Conservation (phyloP, 2,329 filamentous ascomycete genomes). For the Teratosphaeria viscida region DNA sequence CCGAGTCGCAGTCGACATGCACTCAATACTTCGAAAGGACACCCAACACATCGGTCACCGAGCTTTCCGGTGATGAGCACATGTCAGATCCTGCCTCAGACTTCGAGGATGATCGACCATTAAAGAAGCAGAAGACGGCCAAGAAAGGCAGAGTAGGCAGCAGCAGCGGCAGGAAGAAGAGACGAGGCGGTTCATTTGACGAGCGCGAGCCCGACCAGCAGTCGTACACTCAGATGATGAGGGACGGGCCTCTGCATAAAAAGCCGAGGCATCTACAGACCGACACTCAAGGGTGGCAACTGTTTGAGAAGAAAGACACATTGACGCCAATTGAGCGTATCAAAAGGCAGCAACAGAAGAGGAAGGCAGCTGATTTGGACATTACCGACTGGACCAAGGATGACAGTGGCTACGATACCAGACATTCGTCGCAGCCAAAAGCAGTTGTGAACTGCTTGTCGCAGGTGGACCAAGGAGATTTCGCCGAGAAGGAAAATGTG, state of each 20-base stretch:
- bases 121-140: constrained; percentile 2
- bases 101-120: neutral
- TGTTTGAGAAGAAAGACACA: neutral
- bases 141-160: constrained; percentile 1
- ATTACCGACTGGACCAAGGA: neutral
- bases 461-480: neutral
- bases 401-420: constrained; percentile 3
- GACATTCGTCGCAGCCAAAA: neutral
- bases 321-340: constrained; percentile 1
- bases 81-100: neutral
- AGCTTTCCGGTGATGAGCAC: neutral
- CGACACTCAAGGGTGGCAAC: neutral
- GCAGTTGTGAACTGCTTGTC: neutral
- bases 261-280: neutral
- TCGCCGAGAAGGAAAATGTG: neutral
- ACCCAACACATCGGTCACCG: neutral
- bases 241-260: neutral
- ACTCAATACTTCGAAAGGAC: neutral
- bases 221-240: constrained; percentile 3
- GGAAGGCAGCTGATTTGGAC: neutral
- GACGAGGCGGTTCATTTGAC: neutral
- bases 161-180: constrained; percentile 3
- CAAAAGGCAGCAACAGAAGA: neutral
- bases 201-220: constrained; percentile 3
- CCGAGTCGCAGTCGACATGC: constrained; percentile 3